Evolutionary conservation across 257 asterid species (phyloP).

Genomic region (Leonotis leonurus): DNA sequence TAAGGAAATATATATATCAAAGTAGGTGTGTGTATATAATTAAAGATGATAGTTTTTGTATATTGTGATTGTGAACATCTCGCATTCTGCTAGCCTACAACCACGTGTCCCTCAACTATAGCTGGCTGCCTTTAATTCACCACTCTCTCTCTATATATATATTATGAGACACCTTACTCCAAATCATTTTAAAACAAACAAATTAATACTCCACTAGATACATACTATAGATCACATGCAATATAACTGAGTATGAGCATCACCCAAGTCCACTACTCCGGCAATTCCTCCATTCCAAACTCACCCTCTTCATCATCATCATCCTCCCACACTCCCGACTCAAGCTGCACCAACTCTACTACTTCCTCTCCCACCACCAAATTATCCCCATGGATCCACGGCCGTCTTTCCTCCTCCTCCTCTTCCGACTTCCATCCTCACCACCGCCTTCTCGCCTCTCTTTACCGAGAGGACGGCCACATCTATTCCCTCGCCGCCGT

Average conservation of each 20-base stretch:
- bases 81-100: no score
- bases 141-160: no score
- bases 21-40: no score
- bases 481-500: constrained; percentile 60
- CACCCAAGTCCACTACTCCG: not conserved
- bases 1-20: no score
- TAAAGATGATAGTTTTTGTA: no score
- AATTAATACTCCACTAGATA: not conserved
- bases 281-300: constrained; percentile 9
- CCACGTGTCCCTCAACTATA: no score
- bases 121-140: no score
- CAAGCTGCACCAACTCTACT: not conserved
- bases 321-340: not conserved
- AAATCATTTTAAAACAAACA: not conserved
- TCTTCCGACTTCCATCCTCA: not conserved
- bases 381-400: not conserved
- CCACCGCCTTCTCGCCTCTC: constrained; percentile 42
- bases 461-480: constrained; percentile 59
- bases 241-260: no score
- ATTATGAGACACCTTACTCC: no score
- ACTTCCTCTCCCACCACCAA: not conserved
- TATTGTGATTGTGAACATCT: no score
- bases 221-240: not conserved
- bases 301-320: not conserved
- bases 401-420: not conserved